Conservation (phyloP, 441 rosid species). For the Pelargonium citronellum region DNA sequence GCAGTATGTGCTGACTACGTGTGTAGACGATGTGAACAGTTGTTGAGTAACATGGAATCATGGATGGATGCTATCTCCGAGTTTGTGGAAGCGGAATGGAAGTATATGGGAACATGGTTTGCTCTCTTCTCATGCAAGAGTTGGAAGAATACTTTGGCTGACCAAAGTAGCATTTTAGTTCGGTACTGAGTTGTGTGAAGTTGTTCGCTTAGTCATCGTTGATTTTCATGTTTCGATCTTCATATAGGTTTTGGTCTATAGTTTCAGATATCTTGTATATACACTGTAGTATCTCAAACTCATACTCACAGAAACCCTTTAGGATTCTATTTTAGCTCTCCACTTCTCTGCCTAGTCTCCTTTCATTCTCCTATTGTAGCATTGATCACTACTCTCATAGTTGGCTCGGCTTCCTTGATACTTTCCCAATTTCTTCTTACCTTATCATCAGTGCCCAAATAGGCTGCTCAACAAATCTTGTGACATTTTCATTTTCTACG, state of each 20-base stretch:
- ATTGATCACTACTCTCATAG: constrained; percentile 2
- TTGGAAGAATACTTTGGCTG: not conserved
- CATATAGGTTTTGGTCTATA: constrained; percentile 18
- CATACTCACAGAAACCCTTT: constrained; percentile 10
- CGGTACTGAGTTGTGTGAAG: too few species aligned
- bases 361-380: constrained; percentile 12
- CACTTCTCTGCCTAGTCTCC: not conserved
- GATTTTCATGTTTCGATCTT: constrained; percentile 16
- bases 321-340: constrained; percentile 22
- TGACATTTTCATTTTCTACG: constrained; percentile 14
- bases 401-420: constrained; percentile 12
- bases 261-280: constrained; percentile 31
- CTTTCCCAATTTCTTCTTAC: constrained; percentile 7
- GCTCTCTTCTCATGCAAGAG: not conserved
- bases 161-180: too few species aligned
- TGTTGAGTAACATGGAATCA: constrained; percentile 2
- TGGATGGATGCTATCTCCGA: not conserved
- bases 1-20: not conserved
- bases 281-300: constrained; percentile 21
- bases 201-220: constrained; percentile 3
- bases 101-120: too few species aligned
- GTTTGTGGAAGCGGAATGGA: not conserved
- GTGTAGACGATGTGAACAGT: not conserved
- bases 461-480: constrained; percentile 22
- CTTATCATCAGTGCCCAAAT: constrained; percentile 17